Base-by-base conservation (phyloP, 202 grass and related monocot species). In the Setaria viridis region DNA sequence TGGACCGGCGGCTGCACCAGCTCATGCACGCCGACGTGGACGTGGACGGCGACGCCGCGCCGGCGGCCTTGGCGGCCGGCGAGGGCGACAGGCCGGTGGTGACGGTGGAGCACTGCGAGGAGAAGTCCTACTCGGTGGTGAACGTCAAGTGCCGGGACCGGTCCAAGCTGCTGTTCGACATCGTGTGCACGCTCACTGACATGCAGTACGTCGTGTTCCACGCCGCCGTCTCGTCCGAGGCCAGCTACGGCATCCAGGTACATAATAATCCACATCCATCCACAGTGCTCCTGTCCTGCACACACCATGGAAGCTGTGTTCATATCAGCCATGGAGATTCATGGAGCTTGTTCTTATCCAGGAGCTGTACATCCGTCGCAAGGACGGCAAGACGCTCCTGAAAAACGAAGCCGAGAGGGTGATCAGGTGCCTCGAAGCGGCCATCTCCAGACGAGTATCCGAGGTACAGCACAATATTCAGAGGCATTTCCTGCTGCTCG, bases 171-270 rank as follows among this genome's bases (percentile, higher is more conserved):
- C 78, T 99, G 45, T 99, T 96, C 62, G 96, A 99, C 86, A 94
- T 99, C 67, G 96, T 99, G 12, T 99, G 96, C 87, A 99, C 97
- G 48, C 90, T 99, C 62, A 99, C 93, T 9, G 94, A 99, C 81
- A 90, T 99, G 97, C 87, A 96, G 41, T 99, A 91, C 68, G 93
- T 94, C 33, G 97, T 99, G 32, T 99, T 91, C 85, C 97, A 99
- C 58, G 97, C 97, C 11, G 90, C 93, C 8, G 89, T 99, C 46
- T 81, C 93, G 3, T 99, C 97, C 30, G 90, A 96, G 6, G 93
- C 85, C 43, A 39, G 51, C 72, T 94, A 90, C 45, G 93, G 87
- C 77, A 12, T 99, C 15, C 93, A 99, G 95, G 95, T 97, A 77
- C 6, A 30, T 46, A 46, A 46, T 10, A 5, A 41, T 41, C 39